Evolutionary conservation across 179 eudicot species (phyloP), one percentile per base, ranked within the genome.

Genomic region (Silene vulgaris): DNA sequence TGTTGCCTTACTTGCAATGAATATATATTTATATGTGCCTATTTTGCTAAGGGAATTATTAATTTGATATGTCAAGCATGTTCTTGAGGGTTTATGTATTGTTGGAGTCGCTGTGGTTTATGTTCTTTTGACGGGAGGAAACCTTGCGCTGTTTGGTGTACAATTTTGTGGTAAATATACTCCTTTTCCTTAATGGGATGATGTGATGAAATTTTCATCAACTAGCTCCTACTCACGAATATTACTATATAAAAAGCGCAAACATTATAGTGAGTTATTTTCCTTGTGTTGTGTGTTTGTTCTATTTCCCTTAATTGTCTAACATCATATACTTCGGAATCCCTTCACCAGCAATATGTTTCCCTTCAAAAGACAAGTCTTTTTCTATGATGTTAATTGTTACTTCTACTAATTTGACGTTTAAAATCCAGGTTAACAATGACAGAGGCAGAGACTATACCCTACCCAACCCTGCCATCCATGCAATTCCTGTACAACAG

Each of bases 361-460:
- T 50, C 17, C 59, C 59, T 52, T 13, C 19, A 35, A 40, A 40
- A 40, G 19, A 52, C 17, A 35, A 14, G 59, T 52, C 59, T 48
- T 32, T 26, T 62, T 23, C 30, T 23, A 23, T 63, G 59, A 52
- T 16, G 17, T 13, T 52, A 52, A 12, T 63, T 63, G 6, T 19
- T 8, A 5, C 13, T 12, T 17, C 57, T 43, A 13, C 50, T 67
- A 48, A 65, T 65, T 35, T 80, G 56, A 13, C 60, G 26, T 54
- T n/a, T 23, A 17, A 37, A 71, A 60, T 68, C 73, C 88, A 95
- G 99, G 87, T 92, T 26, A 95, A 95, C 79, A 95, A 92, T 69
- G 99, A 95, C 74, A 76, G 96, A 63, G 87, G 97, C 86, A 90
- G 97, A 84, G 99, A 95, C 82, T 94, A 88, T 68, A 94, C 98